phyloP scores from a whole-genome alignment of 192 early-diverging fungal genomes.

The Mortierella claussenii region DNA sequence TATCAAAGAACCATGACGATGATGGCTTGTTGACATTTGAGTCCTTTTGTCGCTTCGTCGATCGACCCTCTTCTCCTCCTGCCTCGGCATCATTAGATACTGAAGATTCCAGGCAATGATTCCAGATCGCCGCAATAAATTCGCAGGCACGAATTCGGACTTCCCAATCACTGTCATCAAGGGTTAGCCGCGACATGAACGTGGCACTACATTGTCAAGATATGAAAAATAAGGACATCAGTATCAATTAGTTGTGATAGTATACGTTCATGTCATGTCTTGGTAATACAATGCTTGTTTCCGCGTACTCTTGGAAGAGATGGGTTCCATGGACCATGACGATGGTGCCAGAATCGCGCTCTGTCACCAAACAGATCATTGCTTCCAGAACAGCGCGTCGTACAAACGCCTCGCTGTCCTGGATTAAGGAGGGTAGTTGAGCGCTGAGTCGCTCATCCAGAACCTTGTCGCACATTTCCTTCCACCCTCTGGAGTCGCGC shows the following conservation, averaged over 20 bases:
- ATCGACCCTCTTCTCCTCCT: conserved; percentile 8
- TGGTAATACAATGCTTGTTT: not conserved
- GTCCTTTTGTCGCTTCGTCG: conserved; percentile 35
- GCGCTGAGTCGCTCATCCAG: conserved; percentile 42
- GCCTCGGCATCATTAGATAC: not conserved
- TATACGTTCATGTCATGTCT: not conserved
- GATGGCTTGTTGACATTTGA: conserved; percentile 19
- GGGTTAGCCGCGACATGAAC: conserved; percentile 51
- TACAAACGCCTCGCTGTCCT: conserved; percentile 64
- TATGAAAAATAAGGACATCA: not conserved
- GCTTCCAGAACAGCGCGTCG: conserved; percentile 62
- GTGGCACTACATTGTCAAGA: conserved; percentile 32
- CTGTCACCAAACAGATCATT: conserved; percentile 57
- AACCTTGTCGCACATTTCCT: conserved; percentile 53
- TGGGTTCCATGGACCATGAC: conserved; percentile 45
- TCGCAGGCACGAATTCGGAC: conserved; percentile 60
- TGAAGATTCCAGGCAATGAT: conserved; percentile 41
- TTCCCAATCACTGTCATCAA: conserved; percentile 65
- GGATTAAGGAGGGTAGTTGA: conserved; percentile 56
- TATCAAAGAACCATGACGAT: conserved; percentile 55
- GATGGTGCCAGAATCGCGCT: conserved; percentile 60
- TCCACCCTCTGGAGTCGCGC: conserved; percentile 58
- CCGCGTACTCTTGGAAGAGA: conserved; percentile 35
- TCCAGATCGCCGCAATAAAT: conserved; percentile 61
- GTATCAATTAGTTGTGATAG: not conserved